phyloP scores from a whole-genome alignment of 352 stramenopile genomes.

The Globisporangium megalacanthum region DNA sequence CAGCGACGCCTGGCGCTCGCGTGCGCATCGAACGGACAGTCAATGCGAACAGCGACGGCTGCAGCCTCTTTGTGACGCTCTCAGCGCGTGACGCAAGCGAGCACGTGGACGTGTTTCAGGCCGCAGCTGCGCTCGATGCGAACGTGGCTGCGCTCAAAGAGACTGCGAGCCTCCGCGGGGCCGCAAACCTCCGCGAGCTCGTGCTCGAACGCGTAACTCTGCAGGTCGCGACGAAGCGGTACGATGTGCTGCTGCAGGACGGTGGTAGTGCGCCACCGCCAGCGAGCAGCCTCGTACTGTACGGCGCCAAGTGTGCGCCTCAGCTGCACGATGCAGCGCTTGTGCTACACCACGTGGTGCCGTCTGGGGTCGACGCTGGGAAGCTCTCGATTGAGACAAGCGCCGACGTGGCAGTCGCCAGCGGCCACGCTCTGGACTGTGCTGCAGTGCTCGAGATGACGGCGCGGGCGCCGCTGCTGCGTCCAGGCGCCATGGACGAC shows the following conservation, averaged over 20 bases:
- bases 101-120: constrained; percentile 10
- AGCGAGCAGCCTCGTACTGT: constrained; percentile 14
- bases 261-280: background rate
- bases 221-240: constrained; percentile 17
- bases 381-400: constrained; percentile 1
- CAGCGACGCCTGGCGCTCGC: background rate
- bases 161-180: constrained; percentile 8
- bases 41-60: constrained; percentile 2
- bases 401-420: constrained; percentile 5
- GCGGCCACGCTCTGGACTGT: constrained; percentile 13
- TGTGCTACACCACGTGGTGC: constrained; percentile 12
- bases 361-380: constrained; percentile 9
- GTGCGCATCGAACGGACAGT: constrained; percentile 14
- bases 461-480: constrained; percentile 8
- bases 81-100: background rate
- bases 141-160: constrained; percentile 13
- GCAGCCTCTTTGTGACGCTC: constrained; percentile 8
- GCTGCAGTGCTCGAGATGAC: constrained; percentile 15
- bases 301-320: constrained; percentile 11
- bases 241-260: constrained; percentile 12
- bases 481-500: constrained; percentile 1
- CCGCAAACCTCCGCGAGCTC: constrained; percentile 11
- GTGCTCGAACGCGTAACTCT: constrained; percentile 18
- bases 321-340: constrained; percentile 10
- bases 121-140: constrained; percentile 9